Base-by-base conservation (phyloP, 495 filamentous ascomycete genomes). In the Echria macrotheca region DNA sequence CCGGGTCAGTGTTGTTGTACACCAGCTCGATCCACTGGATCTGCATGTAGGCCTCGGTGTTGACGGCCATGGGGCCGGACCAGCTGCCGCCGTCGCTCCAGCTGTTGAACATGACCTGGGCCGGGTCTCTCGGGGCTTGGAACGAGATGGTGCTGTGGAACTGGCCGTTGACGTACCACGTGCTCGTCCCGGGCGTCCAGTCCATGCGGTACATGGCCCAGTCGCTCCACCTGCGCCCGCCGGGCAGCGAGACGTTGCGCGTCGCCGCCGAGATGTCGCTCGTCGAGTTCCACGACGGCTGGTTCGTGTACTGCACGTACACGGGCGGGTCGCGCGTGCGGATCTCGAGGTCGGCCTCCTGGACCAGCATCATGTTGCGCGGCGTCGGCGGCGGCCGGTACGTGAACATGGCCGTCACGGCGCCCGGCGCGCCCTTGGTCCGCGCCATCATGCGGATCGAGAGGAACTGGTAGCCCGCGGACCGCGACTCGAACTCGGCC, bases 261-360 rank as follows among this genome's bases (percentile, higher is more conserved):
- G 71, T 76, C 3, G 76, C 67, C 21, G 68, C 66, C 11, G 64
- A 54, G 9, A 77, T 68, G 37, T 75, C 66, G 14, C 74, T 73
- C 3, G 60, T 53, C 19, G 55, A 41, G 51, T 60, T 70, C 56
- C 64, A 71, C 17, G 69, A 74, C 0, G 86, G 86, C 57, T 91
- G 86, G 55, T 91, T 91, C 18, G 84, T 86, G 63, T 84, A 88
- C 54, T 82, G 81, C 18, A 85, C 70, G 10, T 66, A 70, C 38
- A 70, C 60, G 1, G 66, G 60, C 2, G 80, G 76, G 47, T 82
- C 83, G 1, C 69, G 65, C 1, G 84, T 87, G 10, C 84, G 71
- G 59, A 88, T 84, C 61, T 94, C 88, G 33, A 91, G 76, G 56
- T 91, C 88, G 4, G 82, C 81, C 62, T 91, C 85, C 55, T 85